These are phyloP conservation scores for Rhodotorula sp. DNA, from an alignment of 1,284 basidiomycete genomes.

Conservation along the genomic window DNA sequence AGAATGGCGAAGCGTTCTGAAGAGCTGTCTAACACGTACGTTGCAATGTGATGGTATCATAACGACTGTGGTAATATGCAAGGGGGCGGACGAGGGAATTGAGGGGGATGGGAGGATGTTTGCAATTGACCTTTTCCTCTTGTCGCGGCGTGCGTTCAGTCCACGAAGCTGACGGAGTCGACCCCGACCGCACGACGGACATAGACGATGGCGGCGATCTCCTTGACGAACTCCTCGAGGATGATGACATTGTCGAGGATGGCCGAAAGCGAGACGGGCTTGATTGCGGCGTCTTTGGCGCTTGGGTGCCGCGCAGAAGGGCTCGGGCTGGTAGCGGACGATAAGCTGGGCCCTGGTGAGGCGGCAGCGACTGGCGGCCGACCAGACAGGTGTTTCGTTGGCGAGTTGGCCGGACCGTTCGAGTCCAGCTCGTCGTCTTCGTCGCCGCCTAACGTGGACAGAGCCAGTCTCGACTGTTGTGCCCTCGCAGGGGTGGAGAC, in stretches of 20 bases:
- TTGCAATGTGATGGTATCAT: too few species aligned
- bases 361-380: not conserved
- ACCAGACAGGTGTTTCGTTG: slow-evolving; percentile 18
- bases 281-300: too few species aligned
- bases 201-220: slow-evolving; percentile 49
- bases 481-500: slow-evolving; percentile 58
- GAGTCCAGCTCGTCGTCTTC: slow-evolving; percentile 36
- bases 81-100: not conserved
- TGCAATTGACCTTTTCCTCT: too few species aligned
- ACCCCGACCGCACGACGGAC: slow-evolving; percentile 35
- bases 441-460: not conserved
- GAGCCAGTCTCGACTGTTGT: slow-evolving; percentile 57
- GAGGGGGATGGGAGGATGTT: not conserved
- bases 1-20: not conserved
- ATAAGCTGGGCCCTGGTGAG: not conserved
- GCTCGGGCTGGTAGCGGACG: not conserved
- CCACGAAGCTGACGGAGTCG: slow-evolving; percentile 22
- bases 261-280: slow-evolving; percentile 68
- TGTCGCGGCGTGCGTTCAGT: not conserved
- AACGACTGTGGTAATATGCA: not conserved
- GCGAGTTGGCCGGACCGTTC: slow-evolving; percentile 36
- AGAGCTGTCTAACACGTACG: not conserved
- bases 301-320: too few species aligned
- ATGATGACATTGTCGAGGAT: slow-evolving; percentile 93
- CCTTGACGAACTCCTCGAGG: slow-evolving; percentile 92